Evolutionary conservation across 1,284 basidiomycete species (phyloP), one percentile per base, ranked within the genome.

Genomic region (Mycosarcoma maydis): DNA sequence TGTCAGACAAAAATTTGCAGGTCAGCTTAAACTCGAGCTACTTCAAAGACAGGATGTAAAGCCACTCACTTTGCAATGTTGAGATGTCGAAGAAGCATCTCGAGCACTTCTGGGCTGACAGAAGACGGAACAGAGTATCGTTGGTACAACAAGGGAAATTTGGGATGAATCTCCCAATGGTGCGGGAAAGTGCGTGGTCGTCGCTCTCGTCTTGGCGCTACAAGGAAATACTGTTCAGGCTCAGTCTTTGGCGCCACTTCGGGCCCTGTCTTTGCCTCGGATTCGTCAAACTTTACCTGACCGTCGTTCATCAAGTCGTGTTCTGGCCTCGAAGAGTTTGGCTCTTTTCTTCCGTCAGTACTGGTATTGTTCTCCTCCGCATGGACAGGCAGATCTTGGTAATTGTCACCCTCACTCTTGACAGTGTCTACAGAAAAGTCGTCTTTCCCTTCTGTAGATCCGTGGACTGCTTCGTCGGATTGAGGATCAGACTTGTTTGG

Each of bases 71-170:
- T n/a, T 6, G 53, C 33, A 24, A 23, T 27, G 27, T 58, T 43
- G 11, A 60, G 4, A 6, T 41, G 46, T 20, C 54, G 33, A 11
- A 68, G 42, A n/a, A 72, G 45, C 42, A 54, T 49, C 33, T 54
- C 54, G 14, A 58, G 47, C 36, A 58, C 52, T 20, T 64, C 64
- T 8, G 58, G 64, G 14, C 55, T 59, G 32, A 72, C 64, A 9
- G 65, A 64, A 1, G 70, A 69, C 4, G 70, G 56, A 0, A 72
- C 56, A 16, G 36, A 46, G 33, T 72, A 72, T 23, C 60, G 47
- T 20, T 59, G 70, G 22, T 72, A 72, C 8, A 72, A 47, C 37
- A 53, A 24, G 7, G 60, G 60, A 42, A 72, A 72, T 16, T 42
- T 48, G 0, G 48, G 29, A 29, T 62, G 62, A 9, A 58, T 56